Base-by-base conservation (phyloP, 306 rosid species). In the Vigna reflexopilosa region DNA sequence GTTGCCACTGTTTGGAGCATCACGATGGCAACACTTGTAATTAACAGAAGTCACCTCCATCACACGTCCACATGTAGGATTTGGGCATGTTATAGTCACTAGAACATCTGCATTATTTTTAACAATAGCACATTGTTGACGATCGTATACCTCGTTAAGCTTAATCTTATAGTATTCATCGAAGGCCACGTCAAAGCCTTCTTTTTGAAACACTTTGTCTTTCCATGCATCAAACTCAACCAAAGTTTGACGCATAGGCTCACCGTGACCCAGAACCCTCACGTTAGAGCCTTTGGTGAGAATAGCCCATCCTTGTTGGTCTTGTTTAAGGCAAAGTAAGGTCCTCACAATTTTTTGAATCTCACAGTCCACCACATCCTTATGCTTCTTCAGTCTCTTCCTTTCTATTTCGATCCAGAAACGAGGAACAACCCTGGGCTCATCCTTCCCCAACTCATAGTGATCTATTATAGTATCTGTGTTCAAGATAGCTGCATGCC, bases 361-460 rank as follows among this genome's bases (percentile, higher is more conserved):
- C 74, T 82, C 73, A 64, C 82, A 77, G 69, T 82, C 85, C 36
- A 63, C 0, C 0, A 5, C 30, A 34, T 70, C 78, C 20, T 82
- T 65, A 57, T 82, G 85, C 59, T 82, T 82, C 59, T 77, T 82
- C 15, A 76, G 85, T 16, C 36, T 70, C 82, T 82, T 82, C 63
- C 82, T 82, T 22, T 82, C 85, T 42, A 82, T 63, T 70, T 77
- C 85, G 24, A 82, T 82, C 85, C 85, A 82, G 51, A 82, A 82
- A 62, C 85, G 85, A 42, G 74, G 85, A 54, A 77, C 61, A 15
- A 63, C 17, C 22, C 47, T 77, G 0, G 82, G 63, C 0, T 82
- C 78, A 2, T 70, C 62, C 50, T 63, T 82, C 22, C 85, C 85
- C 63, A 82, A 7, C 2, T 82, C 64, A 45, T 82, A 77, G 40